Conservation (phyloP, 2,329 filamentous ascomycete genomes). For the Colletotrichum spinosum region DNA sequence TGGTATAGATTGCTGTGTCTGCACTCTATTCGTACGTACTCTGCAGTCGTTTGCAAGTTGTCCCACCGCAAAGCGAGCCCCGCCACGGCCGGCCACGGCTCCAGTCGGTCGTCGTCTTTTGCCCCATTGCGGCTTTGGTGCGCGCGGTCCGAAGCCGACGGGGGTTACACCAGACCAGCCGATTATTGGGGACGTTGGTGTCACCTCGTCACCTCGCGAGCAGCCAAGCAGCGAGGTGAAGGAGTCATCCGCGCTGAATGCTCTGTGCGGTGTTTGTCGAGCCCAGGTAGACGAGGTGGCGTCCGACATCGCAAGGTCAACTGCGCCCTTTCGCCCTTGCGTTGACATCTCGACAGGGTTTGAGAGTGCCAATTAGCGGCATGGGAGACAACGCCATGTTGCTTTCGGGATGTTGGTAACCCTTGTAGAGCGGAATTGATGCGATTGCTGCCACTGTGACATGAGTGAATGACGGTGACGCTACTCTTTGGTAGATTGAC, state of each 20-base stretch:
- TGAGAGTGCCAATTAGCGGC: slow-evolving; percentile 2
- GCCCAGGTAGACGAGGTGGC: too few species aligned
- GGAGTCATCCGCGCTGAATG: slow-evolving; percentile 1
- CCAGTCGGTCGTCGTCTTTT: slow-evolving; percentile 35
- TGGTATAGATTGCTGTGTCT: neutral
- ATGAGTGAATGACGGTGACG: too few species aligned
- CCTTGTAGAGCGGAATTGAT: too few species aligned
- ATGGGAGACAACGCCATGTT: slow-evolving; percentile 1
- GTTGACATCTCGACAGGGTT: slow-evolving; percentile 25
- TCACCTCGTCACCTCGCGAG: neutral
- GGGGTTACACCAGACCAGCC: neutral
- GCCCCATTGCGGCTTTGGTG: slow-evolving; percentile 36
- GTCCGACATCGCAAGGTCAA: slow-evolving; percentile 29
- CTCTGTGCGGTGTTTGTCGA: too few species aligned
- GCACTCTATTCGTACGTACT: neutral
- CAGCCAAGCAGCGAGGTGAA: neutral
- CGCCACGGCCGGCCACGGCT: slow-evolving; percentile 33
- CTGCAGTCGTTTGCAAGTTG: neutral
- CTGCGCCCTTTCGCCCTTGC: slow-evolving; percentile 24
- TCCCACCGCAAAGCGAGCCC: slow-evolving; percentile 31
- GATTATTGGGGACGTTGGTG: neutral
- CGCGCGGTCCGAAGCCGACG: slow-evolving; percentile 32
- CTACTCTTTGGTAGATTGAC: too few species aligned
- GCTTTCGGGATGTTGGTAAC: too few species aligned
- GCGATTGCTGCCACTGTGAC: too few species aligned